Base-by-base conservation (phyloP, 257 asterid genomes). In the Ophiorrhiza pumila region DNA sequence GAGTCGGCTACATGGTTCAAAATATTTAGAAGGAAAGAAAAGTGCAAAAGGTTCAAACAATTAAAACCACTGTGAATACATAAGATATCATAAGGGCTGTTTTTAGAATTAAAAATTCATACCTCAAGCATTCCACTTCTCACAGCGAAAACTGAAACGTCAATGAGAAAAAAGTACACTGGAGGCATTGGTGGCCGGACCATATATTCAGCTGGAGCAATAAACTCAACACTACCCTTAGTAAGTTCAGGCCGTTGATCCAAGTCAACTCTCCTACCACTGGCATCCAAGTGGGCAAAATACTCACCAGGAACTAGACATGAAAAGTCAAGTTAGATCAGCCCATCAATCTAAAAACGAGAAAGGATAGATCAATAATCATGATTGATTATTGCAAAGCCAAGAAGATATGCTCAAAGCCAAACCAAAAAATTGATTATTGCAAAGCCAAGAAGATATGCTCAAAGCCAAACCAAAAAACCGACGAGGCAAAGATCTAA, bases 141-240 rank as follows among this genome's bases (percentile, higher is more conserved):
- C 68, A 88, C 94, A 59, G 98, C 94, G 81, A 93, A 89, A 79
- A 88, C 78, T 39, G 98, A 94, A 58, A 91, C 97, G 71, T 94
- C 97, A 35, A 94, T 94, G 81, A 94, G 96, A 72, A 93, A 93
- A 83, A 93, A 91, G 72, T 85, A 93, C 56, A 82, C 69, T 64
- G 69, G 69, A 13, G 69, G 69, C 69, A 64, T 94, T 61, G 98
- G 98, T 72, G 96, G 95, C 59, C 97, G 96, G 86, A 91, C 89
- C 97, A 94, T 94, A 81, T 94, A 94, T 68, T 94, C 98, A 70
- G 96, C 86, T 68, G 98, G 97, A 68, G 98, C 98, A 72, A 91
- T 86, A 78, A 84, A 89, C 77, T 94, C 98, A 61, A 94, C 96
- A 79, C 96, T 89, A 22, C 98, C 98, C 82, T 88, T 85, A 20